Evolutionary conservation across 163 green algal genomes (phyloP).

Genomic region (Chlamydomonas reinhardtii): DNA sequence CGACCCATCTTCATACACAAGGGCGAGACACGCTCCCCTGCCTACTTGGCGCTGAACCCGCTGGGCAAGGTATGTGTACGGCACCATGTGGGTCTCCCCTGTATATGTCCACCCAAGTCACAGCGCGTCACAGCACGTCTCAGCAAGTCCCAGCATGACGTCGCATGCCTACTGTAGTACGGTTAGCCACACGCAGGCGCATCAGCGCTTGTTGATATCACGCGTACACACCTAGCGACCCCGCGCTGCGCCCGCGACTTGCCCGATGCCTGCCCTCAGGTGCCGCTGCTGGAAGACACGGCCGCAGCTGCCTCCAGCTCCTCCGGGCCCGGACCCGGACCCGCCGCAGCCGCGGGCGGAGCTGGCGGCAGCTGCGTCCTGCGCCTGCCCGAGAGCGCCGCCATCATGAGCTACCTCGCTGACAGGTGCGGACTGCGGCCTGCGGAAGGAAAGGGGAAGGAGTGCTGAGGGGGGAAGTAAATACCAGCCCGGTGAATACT

Average conservation of each 20-base stretch:
- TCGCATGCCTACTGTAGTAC: no score
- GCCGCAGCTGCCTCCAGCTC: not conserved
- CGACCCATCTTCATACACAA: conserved; percentile 36
- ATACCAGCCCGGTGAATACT: no score
- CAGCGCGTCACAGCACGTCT: not conserved
- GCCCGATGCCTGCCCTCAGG: not conserved
- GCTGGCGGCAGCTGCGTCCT: conserved; percentile 35
- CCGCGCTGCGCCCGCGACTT: no score
- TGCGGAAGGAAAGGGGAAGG: no score
- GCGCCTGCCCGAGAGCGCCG: conserved; percentile 63
- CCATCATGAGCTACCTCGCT: conserved; percentile 71
- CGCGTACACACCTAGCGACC: not conserved
- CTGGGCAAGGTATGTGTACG: conserved; percentile 61
- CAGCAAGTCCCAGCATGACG: no score
- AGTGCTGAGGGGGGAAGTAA: not conserved
- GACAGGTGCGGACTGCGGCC: not conserved
- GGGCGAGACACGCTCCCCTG: conserved; percentile 43
- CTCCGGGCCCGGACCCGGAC: no score
- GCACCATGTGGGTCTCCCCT: no score
- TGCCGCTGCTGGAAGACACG: conserved; percentile 3
- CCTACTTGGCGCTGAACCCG: conserved; percentile 64
- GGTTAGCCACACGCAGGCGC: no score
- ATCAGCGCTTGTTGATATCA: not conserved
- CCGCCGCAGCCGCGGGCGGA: not conserved
- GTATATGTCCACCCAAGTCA: no score